These are phyloP conservation scores for Aquanectria penicillioides DNA, from an alignment of 2,329 filamentous ascomycete species.

Conservation along the genomic window DNA sequence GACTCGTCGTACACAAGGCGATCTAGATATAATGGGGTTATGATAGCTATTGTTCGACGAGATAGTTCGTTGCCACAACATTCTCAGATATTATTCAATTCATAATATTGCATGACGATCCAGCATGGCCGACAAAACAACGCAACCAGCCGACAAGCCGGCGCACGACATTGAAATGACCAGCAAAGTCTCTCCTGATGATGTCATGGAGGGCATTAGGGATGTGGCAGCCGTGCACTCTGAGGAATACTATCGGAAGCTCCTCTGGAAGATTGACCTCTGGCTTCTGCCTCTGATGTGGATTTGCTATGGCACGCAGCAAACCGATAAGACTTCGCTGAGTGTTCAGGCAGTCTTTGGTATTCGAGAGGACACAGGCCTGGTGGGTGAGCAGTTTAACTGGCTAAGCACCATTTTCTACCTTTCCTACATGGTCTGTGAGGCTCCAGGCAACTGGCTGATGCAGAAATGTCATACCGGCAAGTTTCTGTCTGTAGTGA, in stretches of 20 bases:
- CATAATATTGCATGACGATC: no score
- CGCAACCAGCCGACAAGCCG: not conserved
- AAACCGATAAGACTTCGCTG: slow-evolving; percentile 45
- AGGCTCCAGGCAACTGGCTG: slow-evolving; percentile 42
- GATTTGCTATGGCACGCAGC: slow-evolving; percentile 43
- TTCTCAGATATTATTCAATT: no score
- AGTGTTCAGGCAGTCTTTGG: slow-evolving; percentile 44
- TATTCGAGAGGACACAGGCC: slow-evolving; percentile 41
- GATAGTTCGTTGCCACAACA: no score
- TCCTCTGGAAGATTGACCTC: slow-evolving; percentile 45
- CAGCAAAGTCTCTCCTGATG: not conserved
- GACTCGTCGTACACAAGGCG: no score
- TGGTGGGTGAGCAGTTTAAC: slow-evolving; percentile 44
- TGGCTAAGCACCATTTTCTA: slow-evolving; percentile 46
- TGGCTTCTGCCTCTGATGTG: slow-evolving; percentile 45
- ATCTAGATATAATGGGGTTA: no score
- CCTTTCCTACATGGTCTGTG: slow-evolving; percentile 41
- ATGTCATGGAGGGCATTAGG: slow-evolving; percentile 3
- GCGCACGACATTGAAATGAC: not conserved
- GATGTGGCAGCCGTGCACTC: slow-evolving; percentile 30
- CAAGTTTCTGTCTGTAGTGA: slow-evolving; percentile 46
- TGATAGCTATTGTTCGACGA: no score
- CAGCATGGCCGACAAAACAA: slow-evolving; percentile 1
- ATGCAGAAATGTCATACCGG: slow-evolving; percentile 49
- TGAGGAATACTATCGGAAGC: slow-evolving; percentile 38